Evolutionary conservation across 306 rosid species (phyloP), one percentile per base, ranked within the genome.

Genomic region (Acacia acuminata): DNA sequence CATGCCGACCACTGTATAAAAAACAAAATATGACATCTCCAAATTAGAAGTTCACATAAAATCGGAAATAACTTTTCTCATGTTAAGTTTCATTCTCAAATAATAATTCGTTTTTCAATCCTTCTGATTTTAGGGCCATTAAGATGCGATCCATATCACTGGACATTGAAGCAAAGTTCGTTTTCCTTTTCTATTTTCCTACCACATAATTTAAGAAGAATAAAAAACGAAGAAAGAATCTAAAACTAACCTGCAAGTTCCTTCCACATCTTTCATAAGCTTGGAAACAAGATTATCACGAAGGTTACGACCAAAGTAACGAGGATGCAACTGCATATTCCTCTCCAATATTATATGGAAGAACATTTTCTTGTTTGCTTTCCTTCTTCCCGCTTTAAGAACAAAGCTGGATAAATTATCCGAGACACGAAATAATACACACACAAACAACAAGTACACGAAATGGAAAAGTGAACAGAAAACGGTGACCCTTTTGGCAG

Each of bases 201-300:
- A 24, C 3, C 79, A 36, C 4, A 36, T 14, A 25, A 55, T 17
- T 64, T 61, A 48, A 2, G 61, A 40, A 15, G 25, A 42, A 50
- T 45, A 55, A 82, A 13, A 55, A 32, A 47, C 32, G 61, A 53
- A 80, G 16, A 53, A 76, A 24, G 11, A 11, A 8, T 56, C 4
- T 14, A 24, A 56, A 42, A 74, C 11, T 19, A 36, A 94, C 98
- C 97, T 92, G 96, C 99, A 95, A 76, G 97, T 96, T 74, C 99
- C 98, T 85, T 96, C 99, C 2, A 96, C 98, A 81, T 93, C 99
- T 89, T 96, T 96, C 98, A 93, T 96, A 16, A 96, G 97, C 93
- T 96, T 96, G 85, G 96, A 63, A 24, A 93, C 91, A 27, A 96
- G 86, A 83, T 93, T 92, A 10, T 96, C 99, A 0, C 97, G 98